Evolutionary conservation across 139 green algal species (phyloP).

Genomic region (Zygnema cylindricum): DNA sequence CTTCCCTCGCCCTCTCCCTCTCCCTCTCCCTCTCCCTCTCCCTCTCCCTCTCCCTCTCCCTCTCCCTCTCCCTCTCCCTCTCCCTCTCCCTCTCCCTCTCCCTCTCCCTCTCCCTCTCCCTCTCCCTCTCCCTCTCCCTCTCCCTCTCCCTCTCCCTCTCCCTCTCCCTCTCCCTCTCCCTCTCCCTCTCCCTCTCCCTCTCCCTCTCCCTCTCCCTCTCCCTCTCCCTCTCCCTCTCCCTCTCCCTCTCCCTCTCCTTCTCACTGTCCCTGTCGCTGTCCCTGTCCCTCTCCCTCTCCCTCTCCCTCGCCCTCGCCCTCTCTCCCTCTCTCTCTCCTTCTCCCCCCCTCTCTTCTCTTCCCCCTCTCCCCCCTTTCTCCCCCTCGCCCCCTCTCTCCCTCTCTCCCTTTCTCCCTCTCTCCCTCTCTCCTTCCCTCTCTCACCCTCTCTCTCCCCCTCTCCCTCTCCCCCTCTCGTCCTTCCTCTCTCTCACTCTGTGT

Average conservation of each 20-base stretch:
- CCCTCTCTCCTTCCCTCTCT: no score
- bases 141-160: conserved; percentile 11
- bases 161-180: conserved; percentile 24
- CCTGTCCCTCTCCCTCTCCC: conserved; percentile 4
- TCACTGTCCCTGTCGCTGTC: neutral
- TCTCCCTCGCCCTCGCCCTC: no score
- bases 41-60: no score
- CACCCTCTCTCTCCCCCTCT: no score
- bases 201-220: conserved; percentile 8
- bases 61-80: neutral
- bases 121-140: conserved; percentile 8
- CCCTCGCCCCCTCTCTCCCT: no score
- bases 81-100: neutral
- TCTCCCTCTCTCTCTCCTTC: no score
- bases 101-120: conserved; percentile 3
- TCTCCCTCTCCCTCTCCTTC: conserved; percentile 5
- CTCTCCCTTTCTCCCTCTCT: no score
- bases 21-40: no score
- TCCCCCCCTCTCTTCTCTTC: no score
- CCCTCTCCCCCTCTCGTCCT: conserved; percentile 33
- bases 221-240: conserved; percentile 26
- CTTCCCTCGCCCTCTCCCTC: no score
- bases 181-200: conserved; percentile 9
- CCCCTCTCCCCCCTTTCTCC: no score
- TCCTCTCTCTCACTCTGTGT: neutral